These are phyloP conservation scores for Hypoxylon sp. DNA, from an alignment of 2,329 filamentous ascomycete genomes.

Conservation along the genomic window DNA sequence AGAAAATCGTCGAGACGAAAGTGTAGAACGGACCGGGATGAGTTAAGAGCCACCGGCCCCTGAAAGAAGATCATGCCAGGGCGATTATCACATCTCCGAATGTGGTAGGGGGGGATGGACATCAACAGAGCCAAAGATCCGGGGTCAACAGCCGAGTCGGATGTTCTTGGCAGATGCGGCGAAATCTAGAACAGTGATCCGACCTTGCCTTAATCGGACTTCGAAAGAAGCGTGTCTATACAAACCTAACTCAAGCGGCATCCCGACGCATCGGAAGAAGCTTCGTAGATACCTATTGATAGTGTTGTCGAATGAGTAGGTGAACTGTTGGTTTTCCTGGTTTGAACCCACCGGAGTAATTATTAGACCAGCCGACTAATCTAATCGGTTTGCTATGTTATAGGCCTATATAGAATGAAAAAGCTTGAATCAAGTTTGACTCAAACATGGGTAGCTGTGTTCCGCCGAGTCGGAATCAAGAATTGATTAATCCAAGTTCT, in stretches of 20 bases:
- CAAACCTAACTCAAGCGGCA: slow-evolving; percentile 14
- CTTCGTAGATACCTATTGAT: background rate
- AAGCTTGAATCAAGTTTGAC: slow-evolving; percentile 11
- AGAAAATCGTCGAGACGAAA: background rate
- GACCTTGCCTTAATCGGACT: slow-evolving; percentile 7
- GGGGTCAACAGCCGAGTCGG: slow-evolving; percentile 23
- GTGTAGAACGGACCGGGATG: background rate
- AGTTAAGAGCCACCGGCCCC: slow-evolving; percentile 1
- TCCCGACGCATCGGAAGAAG: background rate
- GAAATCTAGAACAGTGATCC: slow-evolving; percentile 14
- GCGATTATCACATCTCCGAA: slow-evolving; percentile 9
- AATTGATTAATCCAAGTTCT: slow-evolving; percentile 26
- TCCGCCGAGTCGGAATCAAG: slow-evolving; percentile 18
- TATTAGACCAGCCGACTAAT: background rate
- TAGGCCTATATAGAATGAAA: slow-evolving; percentile 3
- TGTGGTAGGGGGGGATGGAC: background rate
- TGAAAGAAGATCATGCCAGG: slow-evolving; percentile 1
- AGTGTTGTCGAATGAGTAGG: background rate
- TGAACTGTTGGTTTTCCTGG: background rate
- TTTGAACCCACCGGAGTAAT: slow-evolving; percentile 11
- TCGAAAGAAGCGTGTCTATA: background rate
- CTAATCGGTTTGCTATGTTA: slow-evolving; percentile 1
- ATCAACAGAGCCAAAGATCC: slow-evolving; percentile 1
- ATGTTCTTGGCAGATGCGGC: slow-evolving; percentile 12
- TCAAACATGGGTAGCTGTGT: slow-evolving; percentile 1